These are phyloP conservation scores for Trypanosomatidae sp. DNA, from an alignment of 208 protist genomes.

Conservation along the genomic window DNA sequence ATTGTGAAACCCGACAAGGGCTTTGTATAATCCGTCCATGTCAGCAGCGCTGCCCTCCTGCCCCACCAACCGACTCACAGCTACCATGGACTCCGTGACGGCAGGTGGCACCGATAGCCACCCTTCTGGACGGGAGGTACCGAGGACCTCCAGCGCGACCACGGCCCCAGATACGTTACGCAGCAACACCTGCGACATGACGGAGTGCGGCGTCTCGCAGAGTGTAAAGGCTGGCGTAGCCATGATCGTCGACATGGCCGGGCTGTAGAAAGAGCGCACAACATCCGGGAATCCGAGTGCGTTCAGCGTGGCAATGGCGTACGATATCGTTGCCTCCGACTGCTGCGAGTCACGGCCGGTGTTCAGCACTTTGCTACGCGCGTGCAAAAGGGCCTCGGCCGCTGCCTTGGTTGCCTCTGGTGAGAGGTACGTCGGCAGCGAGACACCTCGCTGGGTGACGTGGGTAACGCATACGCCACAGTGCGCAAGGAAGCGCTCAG, in stretches of 20 bases:
- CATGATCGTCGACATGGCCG: background rate
- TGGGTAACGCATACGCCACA: constrained; percentile 44
- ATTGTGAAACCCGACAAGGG: constrained; percentile 77
- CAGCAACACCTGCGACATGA: constrained; percentile 50
- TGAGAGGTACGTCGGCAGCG: constrained; percentile 12
- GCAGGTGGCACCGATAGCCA: constrained; percentile 58
- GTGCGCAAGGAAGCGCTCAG: constrained; percentile 76
- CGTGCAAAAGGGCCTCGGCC: constrained; percentile 29
- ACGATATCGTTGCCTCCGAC: constrained; percentile 66
- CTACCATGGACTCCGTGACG: constrained; percentile 40
- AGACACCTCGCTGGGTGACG: constrained; percentile 28
- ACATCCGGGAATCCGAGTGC: constrained; percentile 31
- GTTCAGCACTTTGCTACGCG: constrained; percentile 23
- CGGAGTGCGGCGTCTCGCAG: constrained; percentile 69
- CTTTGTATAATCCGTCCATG: constrained; percentile 56
- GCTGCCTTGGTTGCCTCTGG: constrained; percentile 1
- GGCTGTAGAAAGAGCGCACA: constrained; percentile 47
- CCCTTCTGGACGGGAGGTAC: constrained; percentile 53
- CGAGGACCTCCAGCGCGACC: constrained; percentile 47
- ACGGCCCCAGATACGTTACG: constrained; percentile 39
- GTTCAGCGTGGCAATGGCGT: constrained; percentile 59
- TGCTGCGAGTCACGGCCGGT: constrained; percentile 24
- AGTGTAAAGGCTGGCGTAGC: constrained; percentile 27
- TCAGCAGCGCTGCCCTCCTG: constrained; percentile 30
- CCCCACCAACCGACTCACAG: constrained; percentile 57